Evolutionary conservation across 2,329 filamentous ascomycete species (phyloP).

Genomic region (Clarireedia paspali): DNA sequence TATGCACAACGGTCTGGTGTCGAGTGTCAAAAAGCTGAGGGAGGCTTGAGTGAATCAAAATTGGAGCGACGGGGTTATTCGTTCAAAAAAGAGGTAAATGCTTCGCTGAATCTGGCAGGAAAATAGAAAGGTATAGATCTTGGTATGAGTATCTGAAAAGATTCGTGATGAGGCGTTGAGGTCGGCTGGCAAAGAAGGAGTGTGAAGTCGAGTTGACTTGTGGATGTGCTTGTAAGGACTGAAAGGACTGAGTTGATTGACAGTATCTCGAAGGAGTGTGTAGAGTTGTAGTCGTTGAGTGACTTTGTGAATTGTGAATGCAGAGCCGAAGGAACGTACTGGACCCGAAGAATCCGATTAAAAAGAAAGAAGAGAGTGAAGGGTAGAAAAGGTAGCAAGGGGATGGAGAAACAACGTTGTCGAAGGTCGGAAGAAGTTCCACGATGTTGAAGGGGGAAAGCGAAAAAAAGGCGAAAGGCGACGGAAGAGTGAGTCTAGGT

Average conservation of each 20-base stretch:
- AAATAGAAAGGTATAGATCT: conserved; percentile 19
- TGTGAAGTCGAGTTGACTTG: neutral
- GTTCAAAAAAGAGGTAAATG: conserved; percentile 4
- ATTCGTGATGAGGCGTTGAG: neutral
- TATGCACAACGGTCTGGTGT: neutral
- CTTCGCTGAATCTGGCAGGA: conserved; percentile 30
- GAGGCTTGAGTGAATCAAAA: conserved; percentile 1
- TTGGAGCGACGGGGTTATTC: neutral
- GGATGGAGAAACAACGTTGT: conserved; percentile 6
- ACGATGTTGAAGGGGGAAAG: conserved; percentile 9
- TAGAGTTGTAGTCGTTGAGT: neutral
- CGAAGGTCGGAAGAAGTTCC: conserved; percentile 6
- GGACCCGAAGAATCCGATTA: conserved; percentile 36
- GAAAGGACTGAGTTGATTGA: conserved; percentile 12
- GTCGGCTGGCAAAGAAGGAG: neutral
- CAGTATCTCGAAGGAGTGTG: conserved; percentile 15
- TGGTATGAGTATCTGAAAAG: neutral
- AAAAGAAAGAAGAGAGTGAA: conserved; percentile 26
- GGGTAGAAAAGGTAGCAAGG: conserved; percentile 21
- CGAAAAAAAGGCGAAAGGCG: neutral
- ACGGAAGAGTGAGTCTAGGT: neutral
- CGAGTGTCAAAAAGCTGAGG: neutral
- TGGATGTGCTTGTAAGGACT: conserved; percentile 10
- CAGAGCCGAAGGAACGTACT: conserved; percentile 32
- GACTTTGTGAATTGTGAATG: conserved; percentile 10